Evolutionary conservation across 352 stramenopile species (phyloP).

Genomic region (Aphanomyces euteiches): DNA sequence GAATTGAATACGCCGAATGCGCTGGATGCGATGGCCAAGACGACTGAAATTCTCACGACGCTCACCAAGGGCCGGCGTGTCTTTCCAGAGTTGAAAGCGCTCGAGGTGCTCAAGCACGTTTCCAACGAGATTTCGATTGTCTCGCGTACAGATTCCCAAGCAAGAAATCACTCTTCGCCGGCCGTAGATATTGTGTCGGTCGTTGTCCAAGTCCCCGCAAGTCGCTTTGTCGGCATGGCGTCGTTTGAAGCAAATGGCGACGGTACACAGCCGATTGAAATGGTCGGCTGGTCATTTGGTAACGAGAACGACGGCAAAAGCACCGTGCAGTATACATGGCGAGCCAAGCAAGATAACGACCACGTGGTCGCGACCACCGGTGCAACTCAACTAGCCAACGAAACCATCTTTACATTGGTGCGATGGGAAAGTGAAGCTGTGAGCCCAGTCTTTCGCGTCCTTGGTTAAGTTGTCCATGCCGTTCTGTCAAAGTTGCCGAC

Average conservation of each 20-base stretch:
- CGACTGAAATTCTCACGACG: constrained; percentile 82
- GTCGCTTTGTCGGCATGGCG: too few relatives aligned
- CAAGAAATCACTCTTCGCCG: neutral
- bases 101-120: constrained; percentile 36
- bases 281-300: neutral
- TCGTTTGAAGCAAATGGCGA: too few relatives aligned
- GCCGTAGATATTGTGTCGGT: too few relatives aligned
- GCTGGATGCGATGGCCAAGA: constrained; percentile 61
- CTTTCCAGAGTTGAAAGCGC: constrained; percentile 55
- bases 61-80: constrained; percentile 79
- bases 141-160: neutral
- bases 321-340: neutral
- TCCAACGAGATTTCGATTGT: neutral
- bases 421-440: constrained; percentile 83
- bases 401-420: constrained; percentile 83
- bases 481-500: too few relatives aligned
- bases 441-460: neutral
- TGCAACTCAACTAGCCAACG: constrained; percentile 73
- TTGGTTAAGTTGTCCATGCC: too few relatives aligned
- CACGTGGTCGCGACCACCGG: neutral
- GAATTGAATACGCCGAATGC: constrained; percentile 54
- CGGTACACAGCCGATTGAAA: neutral
- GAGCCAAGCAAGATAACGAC: neutral
- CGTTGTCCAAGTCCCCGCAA: too few relatives aligned
- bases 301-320: neutral